Evolutionary conservation across 1,139 yeast species (phyloP), one percentile per base, ranked within the genome.

Genomic region (Suhomyces panamericanus): DNA sequence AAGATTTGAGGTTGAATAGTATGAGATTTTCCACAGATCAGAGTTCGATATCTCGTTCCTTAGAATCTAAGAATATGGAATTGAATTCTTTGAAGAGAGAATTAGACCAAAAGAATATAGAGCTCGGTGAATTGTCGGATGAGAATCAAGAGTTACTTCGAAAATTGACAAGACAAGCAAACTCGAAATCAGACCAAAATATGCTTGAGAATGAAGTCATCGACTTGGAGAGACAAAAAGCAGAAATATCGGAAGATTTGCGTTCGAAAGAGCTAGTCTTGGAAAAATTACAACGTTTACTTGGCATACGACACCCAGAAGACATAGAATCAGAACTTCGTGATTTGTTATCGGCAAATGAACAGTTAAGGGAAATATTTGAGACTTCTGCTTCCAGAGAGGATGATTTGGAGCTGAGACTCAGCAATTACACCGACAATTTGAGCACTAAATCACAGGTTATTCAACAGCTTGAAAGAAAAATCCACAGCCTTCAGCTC

Each of bases 401-500:
- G 8, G 48, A 53, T n/a, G 49, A 47, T 6, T 32, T 52, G 32
- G 52, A 48, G 16, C 38, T 41, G n/a, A 39, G 35, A 20, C 32
- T 35, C 42, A 34, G 8, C 54, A 53, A 12, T 47, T 49, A 26
- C 51, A 51, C 36, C 41, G 58, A 15, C 60, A 63, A 43, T 44
- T 60, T 16, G 59, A 61, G 27, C 8, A 27, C 33, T 12, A 36
- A 32, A 9, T 15, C 32, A n/a, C 22, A 36, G 10, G 29, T 14
- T 4, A 26, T 33, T 31, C 44, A 35, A 6, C 55, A 53, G 11
- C 47, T 51, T 17, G 53, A 52, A 35, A 44, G 57, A n/a, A 61
- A 63, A 41, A 45, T 60, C 15, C 58, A 62, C 24, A 59, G 60
- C 31, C 60, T 64, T 17, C 70, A 64, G 40, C 37, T 46, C 4